Conservation (phyloP, 208 protist species). For the Sergeia podlipaevii region DNA sequence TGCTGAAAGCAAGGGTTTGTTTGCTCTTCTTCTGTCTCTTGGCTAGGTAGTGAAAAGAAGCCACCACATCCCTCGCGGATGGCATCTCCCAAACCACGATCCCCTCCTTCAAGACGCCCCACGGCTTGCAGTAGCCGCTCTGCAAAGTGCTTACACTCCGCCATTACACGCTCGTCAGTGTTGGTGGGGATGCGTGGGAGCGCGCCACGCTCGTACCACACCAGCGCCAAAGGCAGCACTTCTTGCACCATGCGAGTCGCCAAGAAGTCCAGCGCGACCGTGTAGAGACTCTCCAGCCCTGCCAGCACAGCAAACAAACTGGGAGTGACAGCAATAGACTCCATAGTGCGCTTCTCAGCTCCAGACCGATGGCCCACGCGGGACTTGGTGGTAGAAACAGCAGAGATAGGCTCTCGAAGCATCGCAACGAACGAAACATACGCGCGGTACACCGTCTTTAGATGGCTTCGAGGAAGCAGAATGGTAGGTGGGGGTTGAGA, state of each 20-base stretch:
- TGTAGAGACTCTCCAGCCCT: slow-evolving; percentile 51
- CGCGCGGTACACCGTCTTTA: slow-evolving; percentile 76
- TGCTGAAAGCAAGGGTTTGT: not conserved
- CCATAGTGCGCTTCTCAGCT: slow-evolving; percentile 50
- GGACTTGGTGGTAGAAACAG: slow-evolving; percentile 23
- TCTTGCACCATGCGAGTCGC: slow-evolving; percentile 64
- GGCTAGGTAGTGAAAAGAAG: not conserved
- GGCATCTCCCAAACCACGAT: not conserved
- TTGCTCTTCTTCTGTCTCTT: not conserved
- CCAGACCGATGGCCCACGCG: slow-evolving; percentile 21
- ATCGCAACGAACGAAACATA: slow-evolving; percentile 72
- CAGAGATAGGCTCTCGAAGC: slow-evolving; percentile 66
- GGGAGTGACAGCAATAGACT: slow-evolving; percentile 42
- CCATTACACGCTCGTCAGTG: slow-evolving; percentile 59
- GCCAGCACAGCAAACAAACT: slow-evolving; percentile 43
- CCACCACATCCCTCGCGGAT: not conserved
- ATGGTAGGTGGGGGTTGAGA: too few relatives aligned
- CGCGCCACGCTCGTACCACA: slow-evolving; percentile 71
- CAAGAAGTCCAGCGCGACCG: slow-evolving; percentile 64
- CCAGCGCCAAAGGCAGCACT: slow-evolving; percentile 59
- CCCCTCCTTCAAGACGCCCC: not conserved
- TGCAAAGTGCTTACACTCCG: slow-evolving; percentile 30
- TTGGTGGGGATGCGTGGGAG: slow-evolving; percentile 64
- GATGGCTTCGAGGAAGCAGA: slow-evolving; percentile 68
- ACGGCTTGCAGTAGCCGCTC: slow-evolving; percentile 2